Conservation (phyloP, 768 basidiomycete species). For the Phallus indusiatus region DNA sequence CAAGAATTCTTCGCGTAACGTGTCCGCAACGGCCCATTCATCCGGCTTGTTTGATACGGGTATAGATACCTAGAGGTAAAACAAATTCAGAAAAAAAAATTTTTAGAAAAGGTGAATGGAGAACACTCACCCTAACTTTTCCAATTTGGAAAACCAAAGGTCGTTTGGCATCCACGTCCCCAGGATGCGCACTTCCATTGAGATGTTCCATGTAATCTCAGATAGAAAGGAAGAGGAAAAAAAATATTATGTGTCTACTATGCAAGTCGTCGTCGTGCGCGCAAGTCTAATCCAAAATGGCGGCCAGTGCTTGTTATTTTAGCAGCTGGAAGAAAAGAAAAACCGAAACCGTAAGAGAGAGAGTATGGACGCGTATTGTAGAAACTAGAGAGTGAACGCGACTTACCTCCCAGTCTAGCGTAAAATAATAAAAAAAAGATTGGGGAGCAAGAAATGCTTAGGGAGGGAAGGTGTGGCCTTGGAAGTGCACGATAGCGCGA, state of each 20-base stretch:
- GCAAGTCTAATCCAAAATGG: background rate
- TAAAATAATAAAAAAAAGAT: background rate
- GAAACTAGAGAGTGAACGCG: background rate
- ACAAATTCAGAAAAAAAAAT: background rate
- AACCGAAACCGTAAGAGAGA: background rate
- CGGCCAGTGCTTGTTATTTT: background rate
- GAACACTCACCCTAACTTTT: constrained; percentile 22
- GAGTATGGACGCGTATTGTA: background rate
- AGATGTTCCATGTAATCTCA: background rate
- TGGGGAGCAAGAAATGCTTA: background rate
- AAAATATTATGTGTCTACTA: background rate
- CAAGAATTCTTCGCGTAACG: constrained; percentile 81
- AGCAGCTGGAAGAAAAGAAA: background rate
- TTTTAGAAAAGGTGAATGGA: background rate
- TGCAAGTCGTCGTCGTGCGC: constrained; percentile 3
- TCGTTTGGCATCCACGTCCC: constrained; percentile 15
- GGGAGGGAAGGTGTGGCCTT: too few relatives aligned
- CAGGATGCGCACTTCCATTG: constrained; percentile 8
- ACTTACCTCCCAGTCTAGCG: background rate
- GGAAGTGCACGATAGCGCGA: background rate
- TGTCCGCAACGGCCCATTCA: constrained; percentile 90
- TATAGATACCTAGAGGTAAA: constrained; percentile 55
- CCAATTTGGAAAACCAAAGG: constrained; percentile 25
- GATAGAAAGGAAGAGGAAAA: background rate
- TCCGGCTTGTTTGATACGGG: constrained; percentile 74